Evolutionary conservation across 352 stramenopile species (phyloP), one percentile per base, ranked within the genome.

Genomic region (Aphanomyces invadans): DNA sequence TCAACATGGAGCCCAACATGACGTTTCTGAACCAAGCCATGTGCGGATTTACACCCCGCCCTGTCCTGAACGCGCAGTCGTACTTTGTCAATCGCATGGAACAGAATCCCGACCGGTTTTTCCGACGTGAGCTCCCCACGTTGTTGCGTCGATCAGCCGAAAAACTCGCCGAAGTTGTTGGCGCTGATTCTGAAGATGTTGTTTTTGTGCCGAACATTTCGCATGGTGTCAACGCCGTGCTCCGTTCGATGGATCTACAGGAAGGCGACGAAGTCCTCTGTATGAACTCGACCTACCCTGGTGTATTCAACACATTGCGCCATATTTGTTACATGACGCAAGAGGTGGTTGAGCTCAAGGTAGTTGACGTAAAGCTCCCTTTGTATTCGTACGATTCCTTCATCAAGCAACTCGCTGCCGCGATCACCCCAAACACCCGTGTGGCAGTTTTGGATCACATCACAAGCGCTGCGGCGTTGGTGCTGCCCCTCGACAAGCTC

Each of bases 61-160:
- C 79, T 68, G 85, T 93, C 17, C 81, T 93, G 57, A 81, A 89
- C 67, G 85, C 85, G 31, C 85, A 93, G 26, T 83, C 83, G 12
- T 80, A 91, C 66, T 91, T 91, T 64, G 82, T 91, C 25, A 90
- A 90, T 74, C 83, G 88, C 74, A 92, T 94, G 85, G 85, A 94
- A 71, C 80, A 79, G 71, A 92, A 92, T 38, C 85, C 85, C 3
- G 85, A 94, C 66, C 75, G 83, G n/a, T 94, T 91, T 70, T 80
- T 92, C 69, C 81, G 85, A 2, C 79, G 77, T 36, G 85, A 94
- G 57, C 71, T 72, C 52, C 78, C 80, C 0, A 69, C 70, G 25
- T 65, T 90, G 70, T 73, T 94, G 55, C 81, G 83, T 32, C 75
- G 87, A 55, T 83, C 83, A 4, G 76, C 81, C 0, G 71, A 69